Evolutionary conservation across 768 basidiomycete genomes (phyloP).

Genomic region (Mycena belliarum): DNA sequence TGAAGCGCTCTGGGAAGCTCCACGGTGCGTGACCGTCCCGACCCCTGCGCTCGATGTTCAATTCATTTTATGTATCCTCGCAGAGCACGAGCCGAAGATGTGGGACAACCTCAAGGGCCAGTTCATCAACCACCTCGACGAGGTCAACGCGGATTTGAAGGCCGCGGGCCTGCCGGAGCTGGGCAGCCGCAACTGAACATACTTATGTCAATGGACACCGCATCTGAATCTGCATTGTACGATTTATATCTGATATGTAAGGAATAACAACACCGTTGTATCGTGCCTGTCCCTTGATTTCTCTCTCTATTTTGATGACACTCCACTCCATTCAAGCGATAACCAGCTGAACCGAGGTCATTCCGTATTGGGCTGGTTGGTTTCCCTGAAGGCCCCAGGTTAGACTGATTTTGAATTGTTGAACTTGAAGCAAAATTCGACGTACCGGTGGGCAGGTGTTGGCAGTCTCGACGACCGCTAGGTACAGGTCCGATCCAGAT

Average conservation of each 20-base stretch:
- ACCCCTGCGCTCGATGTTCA: too few relatives aligned
- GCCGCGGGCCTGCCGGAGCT: slow-evolving; percentile 38
- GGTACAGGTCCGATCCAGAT: slow-evolving; percentile 16
- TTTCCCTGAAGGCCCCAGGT: slow-evolving; percentile 4
- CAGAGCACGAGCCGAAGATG: slow-evolving; percentile 67
- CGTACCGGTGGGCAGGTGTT: slow-evolving; percentile 24
- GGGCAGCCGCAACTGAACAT: slow-evolving; percentile 12
- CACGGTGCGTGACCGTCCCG: slow-evolving; percentile 60
- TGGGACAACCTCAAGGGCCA: slow-evolving; percentile 62
- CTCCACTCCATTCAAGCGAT: neutral
- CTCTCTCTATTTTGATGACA: neutral
- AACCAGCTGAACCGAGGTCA: slow-evolving; percentile 12
- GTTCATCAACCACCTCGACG: slow-evolving; percentile 58
- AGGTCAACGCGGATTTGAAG: slow-evolving; percentile 53
- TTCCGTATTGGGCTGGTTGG: slow-evolving; percentile 19
- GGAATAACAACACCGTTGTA: too few relatives aligned
- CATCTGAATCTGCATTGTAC: neutral
- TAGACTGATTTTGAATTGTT: neutral
- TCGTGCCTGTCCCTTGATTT: too few relatives aligned
- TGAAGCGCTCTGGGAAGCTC: slow-evolving; percentile 57
- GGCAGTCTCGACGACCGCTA: slow-evolving; percentile 25
- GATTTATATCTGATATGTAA: neutral
- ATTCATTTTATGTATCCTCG: neutral
- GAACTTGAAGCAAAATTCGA: neutral
- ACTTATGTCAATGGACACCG: neutral